A percentile compares a stretch with the other conserved stretches of the same genome.
These are phyloP conservation scores for Chaetomium strumarium DNA, from an alignment of 2,329 filamentous ascomycete genomes.

Conservation along the genomic window DNA sequence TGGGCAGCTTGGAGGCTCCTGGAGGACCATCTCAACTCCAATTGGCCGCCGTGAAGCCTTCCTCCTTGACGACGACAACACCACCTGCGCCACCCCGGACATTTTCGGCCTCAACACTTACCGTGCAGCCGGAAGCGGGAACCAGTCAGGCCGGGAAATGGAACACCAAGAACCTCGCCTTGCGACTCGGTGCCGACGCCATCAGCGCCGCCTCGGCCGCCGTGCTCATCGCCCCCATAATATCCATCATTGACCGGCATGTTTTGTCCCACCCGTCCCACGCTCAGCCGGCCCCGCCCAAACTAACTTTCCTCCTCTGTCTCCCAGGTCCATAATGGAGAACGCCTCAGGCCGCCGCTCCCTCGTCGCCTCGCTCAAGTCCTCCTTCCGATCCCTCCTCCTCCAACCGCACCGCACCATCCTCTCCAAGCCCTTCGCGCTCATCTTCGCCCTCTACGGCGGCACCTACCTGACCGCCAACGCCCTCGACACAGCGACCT, in stretches of 20 bases:
- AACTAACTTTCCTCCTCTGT: constrained; percentile 6
- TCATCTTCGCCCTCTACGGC: constrained; percentile 73
- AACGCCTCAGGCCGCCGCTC: constrained; percentile 66
- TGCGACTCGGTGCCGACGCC: constrained; percentile 62
- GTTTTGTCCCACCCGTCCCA: constrained; percentile 21
- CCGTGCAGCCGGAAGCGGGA: not conserved
- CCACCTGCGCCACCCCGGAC: not conserved
- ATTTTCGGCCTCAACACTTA: not conserved
- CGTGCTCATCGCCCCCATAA: constrained; percentile 71
- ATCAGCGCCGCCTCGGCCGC: constrained; percentile 66
- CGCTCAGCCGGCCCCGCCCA: constrained; percentile 5
- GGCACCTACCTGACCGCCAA: constrained; percentile 90
- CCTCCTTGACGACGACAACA: not conserved
- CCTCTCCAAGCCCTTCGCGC: constrained; percentile 59
- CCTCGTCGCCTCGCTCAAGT: constrained; percentile 52
- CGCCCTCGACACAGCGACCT: constrained; percentile 70
- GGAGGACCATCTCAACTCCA: constrained; percentile 1
- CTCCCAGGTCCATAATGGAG: constrained; percentile 65
- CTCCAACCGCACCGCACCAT: constrained; percentile 56
- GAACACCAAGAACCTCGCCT: constrained; percentile 69
- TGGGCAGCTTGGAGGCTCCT: constrained; percentile 6
- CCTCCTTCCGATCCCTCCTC: constrained; percentile 52
- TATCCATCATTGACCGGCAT: constrained; percentile 82
- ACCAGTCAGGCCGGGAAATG: constrained; percentile 38
- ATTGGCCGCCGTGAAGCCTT: constrained; percentile 4